Evolutionary conservation across 495 filamentous ascomycete genomes (phyloP).

Genomic region (Penicillium taxi): DNA sequence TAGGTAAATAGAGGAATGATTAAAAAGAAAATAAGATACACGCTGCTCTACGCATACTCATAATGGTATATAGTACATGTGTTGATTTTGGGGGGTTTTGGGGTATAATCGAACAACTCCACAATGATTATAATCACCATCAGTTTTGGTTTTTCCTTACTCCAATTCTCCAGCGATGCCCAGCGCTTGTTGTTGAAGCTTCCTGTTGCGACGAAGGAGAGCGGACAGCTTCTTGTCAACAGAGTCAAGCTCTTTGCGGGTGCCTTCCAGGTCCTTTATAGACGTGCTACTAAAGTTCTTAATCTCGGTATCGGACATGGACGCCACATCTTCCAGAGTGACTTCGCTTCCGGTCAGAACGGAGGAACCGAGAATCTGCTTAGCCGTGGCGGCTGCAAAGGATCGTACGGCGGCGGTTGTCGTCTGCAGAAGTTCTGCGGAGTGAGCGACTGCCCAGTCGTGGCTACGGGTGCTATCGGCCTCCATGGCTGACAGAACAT

Average conservation of each 20-base stretch:
- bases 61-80: no score
- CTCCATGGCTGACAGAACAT: slow-evolving; percentile 39
- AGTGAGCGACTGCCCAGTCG: slow-evolving; percentile 39
- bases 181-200: slow-evolving; percentile 37
- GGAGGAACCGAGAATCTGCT: slow-evolving; percentile 36
- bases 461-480: slow-evolving; percentile 37
- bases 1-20: no score
- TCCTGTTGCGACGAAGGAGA: slow-evolving; percentile 44
- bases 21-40: no score
- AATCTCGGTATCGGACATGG: slow-evolving; percentile 37
- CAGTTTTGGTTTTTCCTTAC: not conserved
- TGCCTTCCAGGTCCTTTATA: slow-evolving; percentile 35
- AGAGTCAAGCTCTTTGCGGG: slow-evolving; percentile 36
- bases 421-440: slow-evolving; percentile 35
- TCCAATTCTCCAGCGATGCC: not conserved
- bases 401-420: slow-evolving; percentile 38
- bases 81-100: no score
- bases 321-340: slow-evolving; percentile 34
- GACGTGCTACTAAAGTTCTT: slow-evolving; percentile 29
- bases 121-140: slow-evolving; percentile 1
- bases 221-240: slow-evolving; percentile 41
- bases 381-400: slow-evolving; percentile 34
- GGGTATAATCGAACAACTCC: no score
- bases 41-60: no score
- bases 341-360: slow-evolving; percentile 26